Percentiles rank a stretch among this genome's conserved stretches.
phyloP scores from a whole-genome alignment of 164 flowering plant genomes.

The Houttuynia cordata region DNA sequence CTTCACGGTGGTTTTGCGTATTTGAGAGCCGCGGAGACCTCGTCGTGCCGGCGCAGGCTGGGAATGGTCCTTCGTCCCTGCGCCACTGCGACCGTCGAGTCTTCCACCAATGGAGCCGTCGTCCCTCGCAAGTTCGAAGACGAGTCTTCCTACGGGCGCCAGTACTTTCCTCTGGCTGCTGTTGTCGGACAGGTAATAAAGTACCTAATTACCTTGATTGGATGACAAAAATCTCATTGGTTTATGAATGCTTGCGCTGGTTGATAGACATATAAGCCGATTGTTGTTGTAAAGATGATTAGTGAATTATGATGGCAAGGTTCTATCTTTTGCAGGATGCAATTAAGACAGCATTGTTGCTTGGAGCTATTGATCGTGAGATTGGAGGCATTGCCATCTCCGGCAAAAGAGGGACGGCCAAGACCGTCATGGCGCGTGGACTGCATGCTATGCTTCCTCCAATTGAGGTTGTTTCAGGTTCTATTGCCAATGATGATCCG shows the following conservation, averaged over 20 bases:
- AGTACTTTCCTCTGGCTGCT: slow-evolving; percentile 82
- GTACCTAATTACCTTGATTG: too few species aligned
- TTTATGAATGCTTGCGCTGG: too few species aligned
- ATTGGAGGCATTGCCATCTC: slow-evolving; percentile 92
- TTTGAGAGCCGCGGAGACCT: background rate
- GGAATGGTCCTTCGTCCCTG: slow-evolving; percentile 3
- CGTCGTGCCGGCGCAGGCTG: slow-evolving; percentile 5
- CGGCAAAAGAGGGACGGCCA: slow-evolving; percentile 93
- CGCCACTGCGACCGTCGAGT: slow-evolving; percentile 27
- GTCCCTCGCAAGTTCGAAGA: slow-evolving; percentile 11
- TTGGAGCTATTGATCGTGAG: slow-evolving; percentile 92
- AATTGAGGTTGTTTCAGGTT: slow-evolving; percentile 81
- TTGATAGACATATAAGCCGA: too few species aligned
- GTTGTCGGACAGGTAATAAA: slow-evolving; percentile 80
- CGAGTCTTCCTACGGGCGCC: slow-evolving; percentile 45
- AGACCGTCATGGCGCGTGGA: slow-evolving; percentile 97
- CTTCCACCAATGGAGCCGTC: slow-evolving; percentile 53
- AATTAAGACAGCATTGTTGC: slow-evolving; percentile 82
- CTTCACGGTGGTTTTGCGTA: background rate
- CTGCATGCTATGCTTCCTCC: slow-evolving; percentile 91
- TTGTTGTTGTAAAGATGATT: too few species aligned
- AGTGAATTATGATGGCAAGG: too few species aligned
- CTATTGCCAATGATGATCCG: slow-evolving; percentile 87
- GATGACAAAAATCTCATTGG: too few species aligned
- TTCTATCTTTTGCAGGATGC: slow-evolving; percentile 50